Evolutionary conservation across 768 basidiomycete species (phyloP).

Genomic region (Amanita pseudoporphyria): DNA sequence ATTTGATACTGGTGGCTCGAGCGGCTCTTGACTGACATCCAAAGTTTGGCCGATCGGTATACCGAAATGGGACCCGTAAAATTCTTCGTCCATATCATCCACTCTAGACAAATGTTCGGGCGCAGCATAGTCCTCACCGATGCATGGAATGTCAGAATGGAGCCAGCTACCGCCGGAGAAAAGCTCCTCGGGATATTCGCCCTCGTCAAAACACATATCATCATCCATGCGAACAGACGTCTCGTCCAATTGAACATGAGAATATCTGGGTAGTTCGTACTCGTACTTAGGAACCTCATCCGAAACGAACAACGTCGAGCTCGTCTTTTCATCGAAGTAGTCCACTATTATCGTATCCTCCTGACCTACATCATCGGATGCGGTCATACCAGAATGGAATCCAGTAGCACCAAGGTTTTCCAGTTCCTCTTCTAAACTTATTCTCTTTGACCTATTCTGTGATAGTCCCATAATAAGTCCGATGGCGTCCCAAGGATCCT

Average conservation of each 20-base stretch:
- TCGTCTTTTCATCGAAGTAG: constrained; percentile 1
- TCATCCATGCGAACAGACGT: background rate
- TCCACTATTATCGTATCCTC: background rate
- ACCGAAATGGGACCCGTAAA: background rate
- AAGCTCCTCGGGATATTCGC: no score
- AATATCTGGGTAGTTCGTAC: background rate
- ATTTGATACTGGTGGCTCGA: background rate
- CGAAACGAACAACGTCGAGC: background rate
- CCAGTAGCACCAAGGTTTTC: background rate
- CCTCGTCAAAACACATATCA: no score
- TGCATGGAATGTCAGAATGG: no score
- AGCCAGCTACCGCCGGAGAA: no score
- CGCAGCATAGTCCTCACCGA: background rate
- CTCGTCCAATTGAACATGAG: background rate
- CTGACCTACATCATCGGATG: background rate
- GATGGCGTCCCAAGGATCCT: constrained; percentile 7
- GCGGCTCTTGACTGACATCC: background rate
- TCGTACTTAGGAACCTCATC: background rate
- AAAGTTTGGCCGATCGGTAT: background rate
- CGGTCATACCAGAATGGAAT: background rate
- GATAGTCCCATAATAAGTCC: constrained; percentile 6
- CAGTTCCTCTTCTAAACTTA: constrained; percentile 4
- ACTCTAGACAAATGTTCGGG: background rate
- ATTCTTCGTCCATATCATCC: background rate
- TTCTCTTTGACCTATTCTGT: background rate